Base-by-base conservation (phyloP, 2,329 filamentous ascomycete genomes). In the Diaporthe ampelina region DNA sequence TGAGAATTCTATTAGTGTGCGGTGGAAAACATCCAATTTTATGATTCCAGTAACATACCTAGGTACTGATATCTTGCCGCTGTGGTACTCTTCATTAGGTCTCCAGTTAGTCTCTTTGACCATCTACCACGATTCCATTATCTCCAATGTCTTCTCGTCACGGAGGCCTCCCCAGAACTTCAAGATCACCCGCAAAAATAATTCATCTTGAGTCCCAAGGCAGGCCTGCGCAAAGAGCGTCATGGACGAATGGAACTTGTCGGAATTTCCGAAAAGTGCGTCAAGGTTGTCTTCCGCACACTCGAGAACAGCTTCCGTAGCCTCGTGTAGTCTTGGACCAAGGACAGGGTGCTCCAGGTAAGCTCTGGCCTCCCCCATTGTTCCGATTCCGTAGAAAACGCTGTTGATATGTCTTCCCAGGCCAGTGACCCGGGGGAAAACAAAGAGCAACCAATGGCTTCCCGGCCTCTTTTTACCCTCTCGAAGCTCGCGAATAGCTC, bases 391-490 rank as follows among this genome's bases (percentile, higher is more conserved):
- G 24, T 73, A 74, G 9, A 70, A 54, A 26, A 48, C 48, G 61
- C 65, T 71, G 29, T 63, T 59, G 11, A 69, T 54, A 15, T 68
- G 50, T 40, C 32, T 73, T 10, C 71, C 74, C 10, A 70, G 35
- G 11, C 74, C 71, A 24, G 56, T 57, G n/a, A 67, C 58, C 9
- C 69, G 74, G n/a, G 74, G 74, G 11, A 75, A 73, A 7, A 75
- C 35, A 29, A 70, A 73, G 48, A 40, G 45, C 2, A 59, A 15
- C 74, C 63, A 73, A 0, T 52, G 35, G 17, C 40, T 56, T 6
- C 40, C 40, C 4, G 40, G 40, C 17, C 2, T 17, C 19, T 52
- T 73, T 32, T n/a, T 37, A 21, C 71, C 71, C 35, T 10, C 65
- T 17, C 19, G 48, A 4, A 75, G 15, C 45, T 75, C 74, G 9